A percentile compares a stretch with the other conserved stretches of the same genome.
Evolutionary conservation across 1,284 basidiomycete genomes (phyloP).

Genomic region (Thelephora terrestris): DNA sequence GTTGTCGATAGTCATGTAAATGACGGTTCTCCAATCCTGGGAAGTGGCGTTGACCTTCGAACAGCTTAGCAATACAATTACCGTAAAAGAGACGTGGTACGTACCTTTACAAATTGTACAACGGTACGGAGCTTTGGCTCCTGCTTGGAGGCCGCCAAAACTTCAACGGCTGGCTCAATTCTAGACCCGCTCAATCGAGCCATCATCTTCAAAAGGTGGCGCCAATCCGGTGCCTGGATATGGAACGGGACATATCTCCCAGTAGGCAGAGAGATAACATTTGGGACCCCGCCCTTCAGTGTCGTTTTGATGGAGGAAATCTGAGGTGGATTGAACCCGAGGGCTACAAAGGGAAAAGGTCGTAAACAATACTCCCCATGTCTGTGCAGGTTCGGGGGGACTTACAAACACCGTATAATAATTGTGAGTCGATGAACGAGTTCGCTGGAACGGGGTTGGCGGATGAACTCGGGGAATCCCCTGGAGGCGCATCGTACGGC

Average conservation of each 20-base stretch:
- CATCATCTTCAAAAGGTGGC: slow-evolving; percentile 59
- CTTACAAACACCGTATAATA: slow-evolving; percentile 57
- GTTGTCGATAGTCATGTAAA: slow-evolving; percentile 68
- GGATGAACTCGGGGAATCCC: background rate
- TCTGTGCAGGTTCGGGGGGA: slow-evolving; percentile 14
- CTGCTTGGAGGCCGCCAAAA: slow-evolving; percentile 44
- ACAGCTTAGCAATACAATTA: slow-evolving; percentile 34
- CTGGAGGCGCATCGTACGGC: background rate
- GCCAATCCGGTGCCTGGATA: slow-evolving; percentile 63
- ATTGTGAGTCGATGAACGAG: slow-evolving; percentile 50
- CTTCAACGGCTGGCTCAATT: slow-evolving; percentile 60
- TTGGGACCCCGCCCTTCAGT: slow-evolving; percentile 50
- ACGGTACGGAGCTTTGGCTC: slow-evolving; percentile 58
- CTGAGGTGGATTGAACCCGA: slow-evolving; percentile 52
- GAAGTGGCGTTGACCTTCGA: slow-evolving; percentile 27
- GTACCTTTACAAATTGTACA: slow-evolving; percentile 65
- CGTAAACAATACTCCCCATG: background rate
- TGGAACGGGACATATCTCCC: slow-evolving; percentile 58
- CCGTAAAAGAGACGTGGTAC: slow-evolving; percentile 9
- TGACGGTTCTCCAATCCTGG: slow-evolving; percentile 54
- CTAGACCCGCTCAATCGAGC: slow-evolving; percentile 57
- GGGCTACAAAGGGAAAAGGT: slow-evolving; percentile 28
- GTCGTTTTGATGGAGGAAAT: slow-evolving; percentile 36
- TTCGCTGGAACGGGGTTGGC: slow-evolving; percentile 28
- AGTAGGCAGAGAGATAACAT: slow-evolving; percentile 59